Base-by-base conservation (phyloP, 2,329 filamentous ascomycete species). In the Trichothecium sympodiale region DNA sequence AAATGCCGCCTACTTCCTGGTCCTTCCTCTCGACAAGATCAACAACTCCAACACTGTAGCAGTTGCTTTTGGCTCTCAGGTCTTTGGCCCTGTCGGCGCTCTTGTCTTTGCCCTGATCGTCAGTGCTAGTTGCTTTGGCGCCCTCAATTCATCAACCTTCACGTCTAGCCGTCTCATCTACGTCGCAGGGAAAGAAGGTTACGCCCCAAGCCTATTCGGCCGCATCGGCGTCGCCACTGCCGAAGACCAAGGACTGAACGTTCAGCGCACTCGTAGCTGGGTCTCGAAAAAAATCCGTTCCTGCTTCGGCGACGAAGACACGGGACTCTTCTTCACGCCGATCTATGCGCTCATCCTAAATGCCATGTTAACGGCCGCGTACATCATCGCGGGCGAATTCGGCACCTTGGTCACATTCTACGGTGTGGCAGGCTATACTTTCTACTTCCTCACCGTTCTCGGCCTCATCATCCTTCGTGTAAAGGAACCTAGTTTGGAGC, bases 371-470 rank as follows among this genome's bases (percentile, higher is more conserved):
- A 94, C 86, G 1, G 62, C 72, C 4, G 62, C 71, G 2, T 98
- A 96, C 62, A 78, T 94, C 42, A 51, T 83, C 3, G 77, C 94
- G 5, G 91, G 91, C 58, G 86, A 94, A 55, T 96, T 98, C 54
- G 71, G 77, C 35, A 94, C 89, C 0, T 73, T 98, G 3, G 72
- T 96, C 38, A 96, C 91, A 1, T 98, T 98, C 55, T 96, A 96
- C 61, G 91, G 91, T 38, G 91, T 98, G 10, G 91, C 91, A 0
- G 88, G 88, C 12, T 98, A 98, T 56, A 85, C 85, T 0, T 98
- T 98, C 55, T 98, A 98, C 63, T 98, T 98, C 57, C 64, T 94
- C 38, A 93, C 89, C 0, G 91, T 98, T 0, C 73, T 98, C 0
- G 91, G 91, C 1, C 69, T 98, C 33, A 95, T 98, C 43, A 74